Base-by-base conservation (phyloP, 139 green algal genomes). In the Chlamydomonas sp. region DNA sequence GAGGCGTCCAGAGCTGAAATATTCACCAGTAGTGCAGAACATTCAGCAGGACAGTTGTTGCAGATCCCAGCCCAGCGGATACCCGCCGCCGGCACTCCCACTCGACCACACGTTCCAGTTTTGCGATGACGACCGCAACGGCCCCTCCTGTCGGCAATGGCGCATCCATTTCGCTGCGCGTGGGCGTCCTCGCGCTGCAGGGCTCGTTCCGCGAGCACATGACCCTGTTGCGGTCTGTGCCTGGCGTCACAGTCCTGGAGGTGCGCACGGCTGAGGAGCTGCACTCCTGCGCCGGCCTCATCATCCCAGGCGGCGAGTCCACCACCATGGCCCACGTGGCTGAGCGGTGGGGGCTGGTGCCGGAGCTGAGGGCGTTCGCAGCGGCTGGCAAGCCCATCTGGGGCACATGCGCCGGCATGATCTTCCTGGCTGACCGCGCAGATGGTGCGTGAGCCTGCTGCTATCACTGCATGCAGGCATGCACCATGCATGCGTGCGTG, bases 321-420 rank as follows among this genome's bases (percentile, higher is more conserved):
- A 98, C 93, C 1, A 97, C 92, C 3, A 97, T 97, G 90, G 93
- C 93, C 2, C 75, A 87, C 5, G 75, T 97, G 29, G 90, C 90
- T 0, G 84, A 97, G 76, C 81, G 86, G 6, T 96, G 88, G 86
- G 92, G 91, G 3, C 80, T 97, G 22, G 87, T 97, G 20, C 74
- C 73, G 3, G 78, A 90, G 74, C 80, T 97, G 36, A 77, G 76
- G 37, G 57, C 76, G 0, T 96, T 96, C 69, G 73, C 81, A 1
- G 76, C 78, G 36, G 58, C 69, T 2, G 84, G 82, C 2, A 77
- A 77, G 77, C 91, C 95, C 2, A 80, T 99, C 20, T 99, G 95
- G 95, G 95, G 95, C 13, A 99, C 95, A 2, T 99, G 95, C 72
- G 95, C 95, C 4, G 95, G 95, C 16, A 89, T 98, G 68, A 99